Evolutionary conservation across 805 yeast genomes (phyloP), one percentile per base, ranked within the genome.

Genomic region (Saturnispora diversa): DNA sequence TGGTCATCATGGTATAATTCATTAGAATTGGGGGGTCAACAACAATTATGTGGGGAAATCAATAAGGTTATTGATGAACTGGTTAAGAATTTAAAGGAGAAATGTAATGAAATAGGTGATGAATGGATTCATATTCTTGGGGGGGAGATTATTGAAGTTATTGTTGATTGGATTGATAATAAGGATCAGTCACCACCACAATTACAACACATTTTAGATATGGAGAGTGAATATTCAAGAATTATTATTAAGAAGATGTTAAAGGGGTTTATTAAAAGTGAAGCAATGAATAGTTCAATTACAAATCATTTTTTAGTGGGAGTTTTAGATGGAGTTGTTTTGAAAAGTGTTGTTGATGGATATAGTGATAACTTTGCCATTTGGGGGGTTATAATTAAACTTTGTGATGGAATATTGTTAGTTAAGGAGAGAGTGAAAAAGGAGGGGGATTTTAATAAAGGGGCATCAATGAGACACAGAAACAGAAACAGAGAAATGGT

Each of bases 281-380:
- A 74, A 21, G 47, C 66, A 2, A 60, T 58, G 25, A 58, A 59
- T 2, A 34, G 75, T 1, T 47, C 54, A 4, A 45, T 70, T 8
- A 66, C 69, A 2, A 47, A 52, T 5, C 53, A 62, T 19, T 65
- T 75, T 36, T 41, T 72, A 5, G 48, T 62, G 4, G 54, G 68
- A 1, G 42, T 75, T 4, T 30, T 72, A 11, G 60, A 65, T 19
- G 76, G 72, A 33, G 47, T 72, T 31, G 58, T 68, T 0, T 40
- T 75, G 31, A 54, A 54, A 31, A 71, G 64, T 42, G 47, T 65
- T 1, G 51, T 70, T 5, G 69, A 65, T 6, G 70, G 70, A 47
- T 43, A 74, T 12, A 58, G 69, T 8, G 75, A 74, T 41, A 74
- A 74, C n/a, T 74, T 70, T 56, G 65, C 70, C 53, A 47, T 74